These are phyloP conservation scores for Chytriomyces sp. DNA, from an alignment of 192 early-diverging fungal species.

Conservation along the genomic window DNA sequence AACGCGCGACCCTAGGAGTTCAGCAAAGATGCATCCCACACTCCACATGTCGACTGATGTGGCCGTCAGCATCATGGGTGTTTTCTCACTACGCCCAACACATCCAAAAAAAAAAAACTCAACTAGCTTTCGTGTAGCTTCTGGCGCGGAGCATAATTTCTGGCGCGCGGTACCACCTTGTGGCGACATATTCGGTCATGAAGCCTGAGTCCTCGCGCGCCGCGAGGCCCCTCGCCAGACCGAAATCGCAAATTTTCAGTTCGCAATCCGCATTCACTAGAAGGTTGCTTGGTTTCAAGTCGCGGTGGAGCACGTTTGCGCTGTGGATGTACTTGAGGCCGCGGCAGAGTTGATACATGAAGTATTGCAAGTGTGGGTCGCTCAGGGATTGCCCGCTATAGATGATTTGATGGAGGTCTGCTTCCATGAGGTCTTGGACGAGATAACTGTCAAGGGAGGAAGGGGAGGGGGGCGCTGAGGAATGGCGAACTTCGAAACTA, in stretches of 20 bases:
- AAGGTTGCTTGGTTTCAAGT: slow-evolving; percentile 96
- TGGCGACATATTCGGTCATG: slow-evolving; percentile 78
- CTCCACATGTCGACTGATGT: slow-evolving; percentile 88
- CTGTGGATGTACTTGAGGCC: slow-evolving; percentile 82
- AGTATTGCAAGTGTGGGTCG: slow-evolving; percentile 96
- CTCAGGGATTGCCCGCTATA: slow-evolving; percentile 82
- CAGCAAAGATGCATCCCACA: slow-evolving; percentile 98
- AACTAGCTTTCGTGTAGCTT: slow-evolving; percentile 86
- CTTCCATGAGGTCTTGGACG: slow-evolving; percentile 94
- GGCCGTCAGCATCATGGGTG: neutral
- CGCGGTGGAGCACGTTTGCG: slow-evolving; percentile 93
- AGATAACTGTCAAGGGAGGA: slow-evolving; percentile 78
- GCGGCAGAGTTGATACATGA: slow-evolving; percentile 92
- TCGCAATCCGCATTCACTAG: slow-evolving; percentile 98
- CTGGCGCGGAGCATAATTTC: slow-evolving; percentile 99
- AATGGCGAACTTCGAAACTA: neutral
- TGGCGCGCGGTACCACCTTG: slow-evolving; percentile 95
- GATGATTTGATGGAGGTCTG: slow-evolving; percentile 91
- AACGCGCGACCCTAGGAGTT: slow-evolving; percentile 89
- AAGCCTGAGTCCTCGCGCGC: slow-evolving; percentile 7
- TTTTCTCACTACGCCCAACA: neutral
- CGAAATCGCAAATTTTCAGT: slow-evolving; percentile 98
- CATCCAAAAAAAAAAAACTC: slow-evolving; percentile 2
- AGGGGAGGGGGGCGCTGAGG: neutral
- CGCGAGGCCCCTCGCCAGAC: slow-evolving; percentile 90